phyloP scores from a whole-genome alignment of 2,329 filamentous ascomycete species.

The Blumeria hordei region DNA sequence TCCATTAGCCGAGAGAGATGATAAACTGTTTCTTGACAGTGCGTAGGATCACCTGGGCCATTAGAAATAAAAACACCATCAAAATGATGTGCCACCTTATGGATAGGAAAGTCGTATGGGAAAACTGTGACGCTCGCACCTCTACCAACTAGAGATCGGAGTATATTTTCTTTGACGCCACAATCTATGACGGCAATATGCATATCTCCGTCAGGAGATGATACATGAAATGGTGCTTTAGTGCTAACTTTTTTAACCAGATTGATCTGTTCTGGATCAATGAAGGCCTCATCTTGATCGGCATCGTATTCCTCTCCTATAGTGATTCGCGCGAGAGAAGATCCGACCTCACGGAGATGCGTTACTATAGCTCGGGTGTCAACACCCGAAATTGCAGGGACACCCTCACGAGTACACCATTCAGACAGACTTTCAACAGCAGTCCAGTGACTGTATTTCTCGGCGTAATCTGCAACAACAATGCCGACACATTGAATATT shows the following conservation, averaged over 20 bases:
- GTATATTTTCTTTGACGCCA: conserved; percentile 98
- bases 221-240: conserved; percentile 91
- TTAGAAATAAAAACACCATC: conserved; percentile 99
- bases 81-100: conserved; percentile 94
- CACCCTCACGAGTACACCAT: conserved; percentile 91
- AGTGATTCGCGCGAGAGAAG: conserved; percentile 80
- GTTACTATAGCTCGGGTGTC: conserved; percentile 95
- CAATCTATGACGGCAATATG: conserved; percentile 94
- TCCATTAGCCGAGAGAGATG: conserved; percentile 82
- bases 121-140: conserved; percentile 85
- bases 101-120: conserved; percentile 90
- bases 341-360: conserved; percentile 84
- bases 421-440: conserved; percentile 79
- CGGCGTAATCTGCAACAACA: conserved; percentile 81
- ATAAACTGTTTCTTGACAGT: conserved; percentile 86
- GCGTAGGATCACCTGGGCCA: conserved; percentile 89
- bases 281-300: conserved; percentile 87
- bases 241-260: conserved; percentile 89
- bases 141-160: conserved; percentile 76
- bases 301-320: conserved; percentile 96
- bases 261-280: conserved; percentile 92
- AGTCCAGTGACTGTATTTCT: conserved; percentile 95
- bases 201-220: conserved; percentile 56
- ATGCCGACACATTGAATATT: conserved; percentile 93
- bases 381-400: conserved; percentile 87